Evolutionary conservation across 805 yeast genomes (phyloP).

Genomic region (Tetrapisispora fleetii): DNA sequence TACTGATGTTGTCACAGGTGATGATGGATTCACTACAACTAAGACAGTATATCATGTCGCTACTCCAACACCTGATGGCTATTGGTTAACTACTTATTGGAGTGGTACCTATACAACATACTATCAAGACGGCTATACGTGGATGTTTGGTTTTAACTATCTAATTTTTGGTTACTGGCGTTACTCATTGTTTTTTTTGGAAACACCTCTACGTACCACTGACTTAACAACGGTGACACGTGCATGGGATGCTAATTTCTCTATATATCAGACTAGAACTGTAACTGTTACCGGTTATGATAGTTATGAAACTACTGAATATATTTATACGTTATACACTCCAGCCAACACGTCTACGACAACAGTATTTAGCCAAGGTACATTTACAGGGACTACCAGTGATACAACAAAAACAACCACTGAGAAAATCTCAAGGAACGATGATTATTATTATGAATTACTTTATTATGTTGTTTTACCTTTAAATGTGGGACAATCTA

Average conservation of each 20-base stretch:
- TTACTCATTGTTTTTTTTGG: neutral
- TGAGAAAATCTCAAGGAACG: too few relatives aligned
- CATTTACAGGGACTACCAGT: neutral
- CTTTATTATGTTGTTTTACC: neutral
- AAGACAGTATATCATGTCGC: constrained; percentile 6
- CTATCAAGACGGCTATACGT: neutral
- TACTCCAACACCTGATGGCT: constrained; percentile 1
- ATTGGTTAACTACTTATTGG: neutral
- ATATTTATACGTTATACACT: neutral
- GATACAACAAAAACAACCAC: neutral
- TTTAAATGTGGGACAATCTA: neutral
- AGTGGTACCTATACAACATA: neutral
- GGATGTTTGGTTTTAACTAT: neutral
- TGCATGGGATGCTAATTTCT: too few relatives aligned
- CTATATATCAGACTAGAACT: too few relatives aligned
- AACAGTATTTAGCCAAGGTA: neutral
- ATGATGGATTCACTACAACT: constrained; percentile 1
- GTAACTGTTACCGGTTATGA: neutral
- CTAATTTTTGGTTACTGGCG: neutral
- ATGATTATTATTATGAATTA: neutral
- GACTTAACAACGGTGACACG: neutral
- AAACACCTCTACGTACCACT: neutral
- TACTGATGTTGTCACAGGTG: neutral
- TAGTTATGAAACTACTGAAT: neutral
- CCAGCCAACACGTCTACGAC: neutral